Evolutionary conservation across 768 basidiomycete species (phyloP), one percentile per base, ranked within the genome.

Genomic region (Boletus insuetus): DNA sequence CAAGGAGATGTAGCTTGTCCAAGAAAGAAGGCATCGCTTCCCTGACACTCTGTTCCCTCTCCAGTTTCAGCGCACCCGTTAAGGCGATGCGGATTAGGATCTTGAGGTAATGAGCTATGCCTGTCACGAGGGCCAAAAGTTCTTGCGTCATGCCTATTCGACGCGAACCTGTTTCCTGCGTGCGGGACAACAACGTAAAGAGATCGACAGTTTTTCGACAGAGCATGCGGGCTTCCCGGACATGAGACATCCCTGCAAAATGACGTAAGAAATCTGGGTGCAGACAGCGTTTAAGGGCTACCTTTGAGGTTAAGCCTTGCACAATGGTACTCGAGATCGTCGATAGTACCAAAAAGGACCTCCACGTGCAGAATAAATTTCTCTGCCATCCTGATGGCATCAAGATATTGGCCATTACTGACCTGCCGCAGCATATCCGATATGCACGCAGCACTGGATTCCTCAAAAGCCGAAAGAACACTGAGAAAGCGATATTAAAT

Each of bases 151-250:
- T 95, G 49, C 90, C 91, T 85, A 94, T 93, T 64, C 92, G 78
- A 55, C 90, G 86, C 13, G 91, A 83, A 35, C 91, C 91, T 4
- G 92, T 90, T 70, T 96, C 92, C 72, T 96, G 94, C 22, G 94
- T 95, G 71, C 95, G 94, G 8, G 96, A 98, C 45, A 99, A 78
- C 37, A 98, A 77, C 19, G 94, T 97, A 75, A 99, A 98, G 51
- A 99, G 84, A 75, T 98, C 97, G 63, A 98, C 97, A 3, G 96
- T 96, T 75, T 98, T 98, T 58, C 97, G 89, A 74, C 97, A 99
- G 20, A 99, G 84, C 89, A 98, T 93, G 56, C 97, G 89, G 41
- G 96, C 95, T 78, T 98, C 97, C 38, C 97, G 87, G 53, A 98
- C 91, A 74, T 98, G 97, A 37, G 95, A 93, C 91, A 98, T 95